These are phyloP conservation scores for Phyllosticta capitalensis DNA, from an alignment of 2,329 filamentous ascomycete species.

Conservation along the genomic window DNA sequence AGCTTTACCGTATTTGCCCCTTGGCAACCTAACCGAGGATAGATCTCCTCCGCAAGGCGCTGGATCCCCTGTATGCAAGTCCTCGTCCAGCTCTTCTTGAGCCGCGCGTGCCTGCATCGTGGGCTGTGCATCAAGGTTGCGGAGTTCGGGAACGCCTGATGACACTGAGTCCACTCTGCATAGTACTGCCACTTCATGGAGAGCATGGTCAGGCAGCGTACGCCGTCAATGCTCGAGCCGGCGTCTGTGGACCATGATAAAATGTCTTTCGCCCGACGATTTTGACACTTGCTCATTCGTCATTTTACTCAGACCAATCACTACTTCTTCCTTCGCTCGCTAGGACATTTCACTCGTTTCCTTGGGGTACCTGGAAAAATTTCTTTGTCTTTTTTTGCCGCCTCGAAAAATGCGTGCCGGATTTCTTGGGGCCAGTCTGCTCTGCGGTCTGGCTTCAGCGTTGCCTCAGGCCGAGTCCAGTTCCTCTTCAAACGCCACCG, in stretches of 20 bases:
- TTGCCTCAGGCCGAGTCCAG: not conserved
- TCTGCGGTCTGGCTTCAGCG: not conserved
- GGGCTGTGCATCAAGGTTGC: not conserved
- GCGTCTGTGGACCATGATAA: not conserved
- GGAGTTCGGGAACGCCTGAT: not conserved
- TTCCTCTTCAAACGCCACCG: not conserved
- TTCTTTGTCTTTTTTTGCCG: not conserved
- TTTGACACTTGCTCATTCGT: not conserved
- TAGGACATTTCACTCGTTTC: not conserved
- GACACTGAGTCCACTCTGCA: not conserved
- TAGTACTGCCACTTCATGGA: not conserved
- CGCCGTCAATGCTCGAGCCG: not conserved
- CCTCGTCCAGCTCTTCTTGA: not conserved
- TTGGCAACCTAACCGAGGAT: not conserved
- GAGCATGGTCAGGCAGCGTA: not conserved
- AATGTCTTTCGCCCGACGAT: not conserved
- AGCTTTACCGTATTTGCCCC: not conserved
- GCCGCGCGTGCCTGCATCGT: not conserved
- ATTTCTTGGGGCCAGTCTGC: not conserved
- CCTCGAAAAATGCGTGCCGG: not conserved
- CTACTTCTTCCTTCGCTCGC: not conserved
- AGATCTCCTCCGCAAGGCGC: not conserved
- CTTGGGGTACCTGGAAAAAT: not conserved
- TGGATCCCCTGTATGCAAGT: not conserved
- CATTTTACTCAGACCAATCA: not conserved